Percentiles rank a stretch among this genome's conserved stretches.
These are phyloP conservation scores for Colletotrichum navitas DNA, from an alignment of 2,329 filamentous ascomycete species.

Conservation along the genomic window DNA sequence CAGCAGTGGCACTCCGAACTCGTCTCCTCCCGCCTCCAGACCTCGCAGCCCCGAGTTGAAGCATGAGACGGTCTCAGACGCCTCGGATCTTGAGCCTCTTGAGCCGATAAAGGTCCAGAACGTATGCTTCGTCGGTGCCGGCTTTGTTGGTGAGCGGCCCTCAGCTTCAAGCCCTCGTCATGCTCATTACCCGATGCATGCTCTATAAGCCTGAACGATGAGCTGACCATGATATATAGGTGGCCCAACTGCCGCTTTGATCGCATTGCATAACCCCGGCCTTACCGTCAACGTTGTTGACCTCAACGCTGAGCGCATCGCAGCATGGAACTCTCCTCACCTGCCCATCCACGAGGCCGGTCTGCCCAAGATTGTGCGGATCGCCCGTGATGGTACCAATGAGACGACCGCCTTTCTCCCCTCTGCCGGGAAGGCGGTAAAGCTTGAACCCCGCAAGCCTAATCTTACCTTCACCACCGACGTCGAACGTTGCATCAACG, in stretches of 20 bases:
- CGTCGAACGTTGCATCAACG: slow-evolving; percentile 69
- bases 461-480: slow-evolving; percentile 83
- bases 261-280: slow-evolving; percentile 79
- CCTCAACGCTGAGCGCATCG: slow-evolving; percentile 73
- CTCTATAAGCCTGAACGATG: background rate
- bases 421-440: slow-evolving; percentile 50
- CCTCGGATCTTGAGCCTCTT: slow-evolving; percentile 34
- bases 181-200: background rate
- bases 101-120: slow-evolving; percentile 53
- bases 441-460: slow-evolving; percentile 61
- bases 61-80: background rate
- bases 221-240: slow-evolving; percentile 57
- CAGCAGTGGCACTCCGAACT: slow-evolving; percentile 40
- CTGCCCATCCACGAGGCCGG: slow-evolving; percentile 84
- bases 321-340: slow-evolving; percentile 78
- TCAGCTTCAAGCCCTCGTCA: slow-evolving; percentile 6
- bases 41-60: slow-evolving; percentile 41
- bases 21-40: slow-evolving; percentile 41
- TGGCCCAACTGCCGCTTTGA: slow-evolving; percentile 80
- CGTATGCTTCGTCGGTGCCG: slow-evolving; percentile 81
- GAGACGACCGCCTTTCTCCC: slow-evolving; percentile 56
- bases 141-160: slow-evolving; percentile 75
- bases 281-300: slow-evolving; percentile 83
- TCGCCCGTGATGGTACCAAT: slow-evolving; percentile 70
- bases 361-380: slow-evolving; percentile 74